These are phyloP conservation scores for Eucalyptus brandiana DNA, from an alignment of 345 rosid genomes.

Conservation along the genomic window DNA sequence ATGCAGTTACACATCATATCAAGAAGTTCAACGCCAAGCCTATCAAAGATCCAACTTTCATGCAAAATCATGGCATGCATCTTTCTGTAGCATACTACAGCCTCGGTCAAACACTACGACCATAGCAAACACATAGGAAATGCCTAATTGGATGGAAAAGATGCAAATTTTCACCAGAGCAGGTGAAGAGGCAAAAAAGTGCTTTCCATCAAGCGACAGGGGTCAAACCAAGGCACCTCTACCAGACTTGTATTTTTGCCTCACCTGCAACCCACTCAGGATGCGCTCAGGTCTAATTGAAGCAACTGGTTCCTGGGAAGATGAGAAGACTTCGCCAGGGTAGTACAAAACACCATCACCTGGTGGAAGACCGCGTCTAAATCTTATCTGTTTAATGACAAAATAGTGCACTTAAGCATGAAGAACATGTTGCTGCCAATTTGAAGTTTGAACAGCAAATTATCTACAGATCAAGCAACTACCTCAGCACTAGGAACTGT, in stretches of 20 bases:
- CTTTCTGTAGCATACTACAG: not conserved
- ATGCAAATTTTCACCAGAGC: not conserved
- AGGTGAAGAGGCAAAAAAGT: not conserved
- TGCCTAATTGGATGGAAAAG: not conserved
- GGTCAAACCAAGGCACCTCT: not conserved
- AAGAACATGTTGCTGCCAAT: not conserved
- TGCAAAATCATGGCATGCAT: not conserved
- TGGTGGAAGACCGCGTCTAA: conserved; percentile 89
- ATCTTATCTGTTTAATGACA: conserved; percentile 44
- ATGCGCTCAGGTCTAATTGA: conserved; percentile 84
- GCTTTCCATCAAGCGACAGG: not conserved
- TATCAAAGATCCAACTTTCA: not conserved
- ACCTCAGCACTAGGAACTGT: conserved; percentile 94
- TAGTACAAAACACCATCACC: conserved; percentile 92
- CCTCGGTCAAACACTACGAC: not conserved
- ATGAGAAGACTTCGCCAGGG: conserved; percentile 92
- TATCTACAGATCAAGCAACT: not conserved
- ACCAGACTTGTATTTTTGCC: not conserved
- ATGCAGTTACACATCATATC: not conserved
- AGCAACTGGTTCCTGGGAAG: conserved; percentile 73
- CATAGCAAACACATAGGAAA: not conserved
- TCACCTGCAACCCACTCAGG: conserved; percentile 88
- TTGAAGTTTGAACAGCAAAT: not conserved
- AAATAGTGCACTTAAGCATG: not conserved
- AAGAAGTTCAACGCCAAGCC: not conserved